Evolutionary conservation across 768 basidiomycete genomes (phyloP), one percentile per base, ranked within the genome.

Genomic region (Lentinus tigrinus): DNA sequence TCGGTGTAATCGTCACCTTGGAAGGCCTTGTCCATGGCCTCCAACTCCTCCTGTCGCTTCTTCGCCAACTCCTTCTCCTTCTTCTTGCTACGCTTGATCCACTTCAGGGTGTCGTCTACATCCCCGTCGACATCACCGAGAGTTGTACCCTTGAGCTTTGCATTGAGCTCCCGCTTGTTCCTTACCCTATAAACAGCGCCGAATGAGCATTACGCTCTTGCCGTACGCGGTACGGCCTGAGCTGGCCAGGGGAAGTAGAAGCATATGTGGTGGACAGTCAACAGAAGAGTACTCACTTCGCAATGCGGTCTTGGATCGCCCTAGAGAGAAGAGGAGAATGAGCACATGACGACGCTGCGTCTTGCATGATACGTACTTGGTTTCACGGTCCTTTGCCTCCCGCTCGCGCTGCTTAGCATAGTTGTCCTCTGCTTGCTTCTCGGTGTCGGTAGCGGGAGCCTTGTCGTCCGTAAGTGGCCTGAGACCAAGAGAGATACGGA

Each of bases 41-140:
- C 93, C 47, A 93, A 73, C 72, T 95, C 93, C 66, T 85, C 78
- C 67, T 89, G 86, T 49, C 94, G 81, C 70, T 90, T 91, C 71
- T 81, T 84, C 5, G 89, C 94, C 13, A 96, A 78, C 69, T 95
- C 91, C 74, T 88, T 94, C 69, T 93, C 94, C 64, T 82, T 82
- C 80, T 93, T 97, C 79, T 95, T 96, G 70, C 80, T 88, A 72
- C 80, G 81, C 77, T 93, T 98, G 70, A 96, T 78, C 96, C 96
- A 99, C 72, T 88, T 88, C 60, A 91, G 70, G 21, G 94, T 83
- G 64, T 91, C 85, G 65, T 93, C 91, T 69, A 78, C 80, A 66
- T 87, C 86, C 65, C 77, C 89, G 68, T 87, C 91, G 77, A 81
- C 84, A 72, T 90, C 92, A 75, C 93, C 97, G 61, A 99, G 87